Conservation (phyloP, 148 eudicot species). For the Heliamphora exappendiculata region DNA sequence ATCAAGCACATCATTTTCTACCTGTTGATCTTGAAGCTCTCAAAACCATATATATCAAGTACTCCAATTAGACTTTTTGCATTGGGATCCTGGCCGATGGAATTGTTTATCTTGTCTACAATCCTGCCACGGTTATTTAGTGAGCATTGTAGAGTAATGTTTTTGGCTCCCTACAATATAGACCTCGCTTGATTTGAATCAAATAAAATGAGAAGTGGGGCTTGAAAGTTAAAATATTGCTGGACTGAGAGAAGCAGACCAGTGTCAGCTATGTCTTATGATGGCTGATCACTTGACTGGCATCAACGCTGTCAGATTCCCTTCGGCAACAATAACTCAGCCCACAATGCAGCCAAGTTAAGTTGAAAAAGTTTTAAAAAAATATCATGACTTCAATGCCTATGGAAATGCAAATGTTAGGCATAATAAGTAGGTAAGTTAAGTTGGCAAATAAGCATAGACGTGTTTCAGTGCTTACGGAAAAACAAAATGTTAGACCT, state of each 20-base stretch:
- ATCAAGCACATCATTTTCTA: slow-evolving; percentile 2
- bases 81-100: slow-evolving; percentile 54
- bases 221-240: not conserved
- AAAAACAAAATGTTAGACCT: no score
- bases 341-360: not conserved
- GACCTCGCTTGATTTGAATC: not conserved
- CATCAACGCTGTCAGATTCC: not conserved
- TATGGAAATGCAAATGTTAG: no score
- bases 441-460: no score
- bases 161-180: not conserved
- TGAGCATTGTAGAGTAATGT: not conserved
- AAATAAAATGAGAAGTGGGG: not conserved
- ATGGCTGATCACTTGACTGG: not conserved
- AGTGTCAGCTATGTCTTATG: not conserved
- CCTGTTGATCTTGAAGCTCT: slow-evolving; percentile 65
- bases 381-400: no score
- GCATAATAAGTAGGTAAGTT: no score
- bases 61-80: slow-evolving; percentile 60
- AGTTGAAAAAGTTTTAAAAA: no score
- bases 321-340: not conserved
- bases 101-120: slow-evolving; percentile 57
- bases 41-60: slow-evolving; percentile 61
- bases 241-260: not conserved
- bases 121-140: slow-evolving; percentile 31
- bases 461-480: no score